A percentile compares a stretch with the other conserved stretches of the same genome.
These are phyloP conservation scores for Onygena corvina DNA, from an alignment of 2,329 filamentous ascomycete species.

Conservation along the genomic window DNA sequence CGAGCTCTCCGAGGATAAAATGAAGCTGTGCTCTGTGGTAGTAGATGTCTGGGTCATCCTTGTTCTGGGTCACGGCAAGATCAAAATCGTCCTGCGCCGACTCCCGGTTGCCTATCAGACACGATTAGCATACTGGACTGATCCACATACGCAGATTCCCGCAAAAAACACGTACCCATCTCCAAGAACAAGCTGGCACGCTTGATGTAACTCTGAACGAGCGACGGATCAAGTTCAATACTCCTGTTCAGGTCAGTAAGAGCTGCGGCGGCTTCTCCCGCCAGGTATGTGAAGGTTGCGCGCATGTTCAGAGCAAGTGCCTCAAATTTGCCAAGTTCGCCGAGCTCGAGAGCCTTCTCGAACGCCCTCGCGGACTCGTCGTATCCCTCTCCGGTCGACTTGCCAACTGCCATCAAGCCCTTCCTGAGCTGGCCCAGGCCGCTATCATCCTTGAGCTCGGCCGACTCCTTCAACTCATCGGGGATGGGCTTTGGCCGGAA, in stretches of 20 bases:
- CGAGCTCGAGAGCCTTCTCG: conserved; percentile 73
- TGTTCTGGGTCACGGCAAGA: conserved; percentile 70
- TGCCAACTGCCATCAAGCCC: conserved; percentile 66
- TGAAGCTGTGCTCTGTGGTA: conserved; percentile 97
- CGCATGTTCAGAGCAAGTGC: conserved; percentile 93
- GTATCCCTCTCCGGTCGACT: conserved; percentile 83
- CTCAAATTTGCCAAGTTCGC: conserved; percentile 68
- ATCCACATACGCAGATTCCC: background rate
- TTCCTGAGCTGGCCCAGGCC: conserved; percentile 78
- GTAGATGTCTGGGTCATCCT: conserved; percentile 88
- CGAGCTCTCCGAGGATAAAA: conserved; percentile 92
- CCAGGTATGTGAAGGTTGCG: conserved; percentile 86
- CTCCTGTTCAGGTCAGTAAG: conserved; percentile 81
- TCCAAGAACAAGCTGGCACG: conserved; percentile 96
- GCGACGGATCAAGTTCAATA: conserved; percentile 71
- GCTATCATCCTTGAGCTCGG: conserved; percentile 63
- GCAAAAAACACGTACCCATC: conserved; percentile 48
- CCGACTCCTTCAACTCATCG: conserved; percentile 66
- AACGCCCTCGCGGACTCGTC: conserved; percentile 78
- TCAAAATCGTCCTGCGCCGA: conserved; percentile 80
- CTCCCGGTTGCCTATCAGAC: conserved; percentile 59
- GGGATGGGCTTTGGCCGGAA: conserved; percentile 78
- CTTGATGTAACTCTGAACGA: conserved; percentile 98
- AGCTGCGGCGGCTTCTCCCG: conserved; percentile 74
- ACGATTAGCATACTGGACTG: background rate